Conservation (phyloP, 2,329 filamentous ascomycete genomes). For the Truncatella angustata region DNA sequence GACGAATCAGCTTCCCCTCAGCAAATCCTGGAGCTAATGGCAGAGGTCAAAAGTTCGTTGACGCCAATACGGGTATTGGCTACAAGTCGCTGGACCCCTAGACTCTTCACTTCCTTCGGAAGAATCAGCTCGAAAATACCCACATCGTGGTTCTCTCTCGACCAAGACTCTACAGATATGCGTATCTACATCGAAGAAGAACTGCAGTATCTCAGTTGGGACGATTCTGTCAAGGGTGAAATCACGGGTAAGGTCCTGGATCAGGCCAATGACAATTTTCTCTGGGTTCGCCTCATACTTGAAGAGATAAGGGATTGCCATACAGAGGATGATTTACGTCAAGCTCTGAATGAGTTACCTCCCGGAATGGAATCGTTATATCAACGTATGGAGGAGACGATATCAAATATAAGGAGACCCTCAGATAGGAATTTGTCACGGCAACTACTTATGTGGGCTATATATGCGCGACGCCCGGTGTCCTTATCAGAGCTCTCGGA, state of each 20-base stretch:
- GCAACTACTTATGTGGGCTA: conserved; percentile 14
- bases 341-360: conserved; percentile 25
- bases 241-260: conserved; percentile 20
- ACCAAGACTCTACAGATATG: conserved; percentile 13
- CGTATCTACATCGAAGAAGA: conserved; percentile 10
- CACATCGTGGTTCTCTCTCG: conserved; percentile 1
- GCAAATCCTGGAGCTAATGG: conserved; percentile 11
- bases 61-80: conserved; percentile 2
- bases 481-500: conserved; percentile 12
- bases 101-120: neutral
- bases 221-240: conserved; percentile 6
- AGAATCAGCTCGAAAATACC: neutral
- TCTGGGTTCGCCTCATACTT: conserved; percentile 30
- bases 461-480: conserved; percentile 10
- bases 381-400: conserved; percentile 12
- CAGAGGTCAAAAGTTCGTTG: neutral
- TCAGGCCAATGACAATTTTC: conserved; percentile 29
- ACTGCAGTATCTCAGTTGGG: conserved; percentile 11
- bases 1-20: conserved; percentile 10
- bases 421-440: conserved; percentile 10
- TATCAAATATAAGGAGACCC: conserved; percentile 1
- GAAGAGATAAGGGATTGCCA: conserved; percentile 26
- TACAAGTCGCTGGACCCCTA: conserved; percentile 5
- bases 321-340: conserved; percentile 20
- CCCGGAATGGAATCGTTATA: conserved; percentile 26